Percentiles rank a stretch among this genome's conserved stretches.
phyloP scores from a whole-genome alignment of 2,329 filamentous ascomycete species.

The Pseudogymnoascus sp. region DNA sequence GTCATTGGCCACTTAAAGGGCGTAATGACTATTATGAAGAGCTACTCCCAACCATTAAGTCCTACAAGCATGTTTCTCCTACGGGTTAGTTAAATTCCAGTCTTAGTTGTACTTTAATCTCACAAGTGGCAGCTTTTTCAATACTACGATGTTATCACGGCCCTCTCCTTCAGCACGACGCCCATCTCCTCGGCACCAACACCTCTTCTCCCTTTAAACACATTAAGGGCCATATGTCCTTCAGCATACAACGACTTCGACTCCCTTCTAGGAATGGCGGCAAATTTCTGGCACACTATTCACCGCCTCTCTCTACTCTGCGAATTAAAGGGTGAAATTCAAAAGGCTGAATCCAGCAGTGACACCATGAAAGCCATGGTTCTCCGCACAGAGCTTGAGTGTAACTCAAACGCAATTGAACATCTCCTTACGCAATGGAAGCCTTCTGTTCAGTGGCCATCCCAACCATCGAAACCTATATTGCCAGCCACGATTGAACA shows the following conservation, averaged over 20 bases:
- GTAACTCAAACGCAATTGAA: slow-evolving; percentile 47
- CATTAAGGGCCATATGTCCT: neutral
- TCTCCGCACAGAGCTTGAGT: slow-evolving; percentile 24
- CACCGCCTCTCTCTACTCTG: slow-evolving; percentile 28
- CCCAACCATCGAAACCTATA: neutral
- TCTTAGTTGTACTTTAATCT: slow-evolving; percentile 13
- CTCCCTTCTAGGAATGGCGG: slow-evolving; percentile 18
- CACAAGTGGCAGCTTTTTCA: slow-evolving; percentile 46
- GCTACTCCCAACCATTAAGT: slow-evolving; percentile 38
- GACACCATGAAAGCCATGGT: slow-evolving; percentile 37
- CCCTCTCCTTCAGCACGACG: neutral
- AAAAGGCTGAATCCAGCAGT: slow-evolving; percentile 47
- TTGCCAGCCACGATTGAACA: neutral
- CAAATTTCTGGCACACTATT: neutral
- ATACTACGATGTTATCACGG: slow-evolving; percentile 30
- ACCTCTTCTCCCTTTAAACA: neutral
- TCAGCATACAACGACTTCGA: neutral
- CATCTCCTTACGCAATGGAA: slow-evolving; percentile 49
- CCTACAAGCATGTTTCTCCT: slow-evolving; percentile 52
- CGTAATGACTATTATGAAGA: slow-evolving; percentile 53
- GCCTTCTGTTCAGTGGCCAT: slow-evolving; percentile 34
- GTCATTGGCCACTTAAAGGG: slow-evolving; percentile 56
- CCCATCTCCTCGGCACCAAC: neutral
- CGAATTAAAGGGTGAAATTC: neutral
- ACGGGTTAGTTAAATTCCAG: slow-evolving; percentile 36